Conservation (phyloP, 1,139 yeast genomes). For the Kodamaea ohmeri region DNA sequence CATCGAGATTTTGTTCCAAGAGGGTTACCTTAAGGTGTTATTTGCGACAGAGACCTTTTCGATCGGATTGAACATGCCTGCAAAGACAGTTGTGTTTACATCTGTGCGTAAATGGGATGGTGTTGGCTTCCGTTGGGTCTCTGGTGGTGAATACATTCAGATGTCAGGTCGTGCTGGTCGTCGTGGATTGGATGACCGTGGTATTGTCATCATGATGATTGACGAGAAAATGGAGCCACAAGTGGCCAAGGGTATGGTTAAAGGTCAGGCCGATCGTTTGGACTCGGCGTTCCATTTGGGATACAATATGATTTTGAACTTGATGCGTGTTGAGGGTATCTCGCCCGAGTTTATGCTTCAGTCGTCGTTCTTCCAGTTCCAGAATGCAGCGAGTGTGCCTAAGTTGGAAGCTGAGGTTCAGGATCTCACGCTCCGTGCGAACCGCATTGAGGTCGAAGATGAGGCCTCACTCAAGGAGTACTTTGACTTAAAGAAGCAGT, state of each 20-base stretch:
- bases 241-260: conserved; percentile 98
- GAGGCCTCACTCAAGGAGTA: conserved; percentile 74
- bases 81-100: conserved; percentile 96
- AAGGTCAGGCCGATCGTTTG: conserved; percentile 94
- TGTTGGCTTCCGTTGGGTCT: conserved; percentile 94
- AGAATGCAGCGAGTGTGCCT: conserved; percentile 88
- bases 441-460: conserved; percentile 64
- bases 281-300: conserved; percentile 97
- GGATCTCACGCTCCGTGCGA: conserved; percentile 49
- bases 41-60: conserved; percentile 99
- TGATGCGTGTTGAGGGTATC: conserved; percentile 96
- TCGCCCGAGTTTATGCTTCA: conserved; percentile 98
- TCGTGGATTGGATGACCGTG: conserved; percentile 98
- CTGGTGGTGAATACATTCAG: conserved; percentile 98
- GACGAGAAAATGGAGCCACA: conserved; percentile 99
- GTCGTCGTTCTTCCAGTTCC: conserved; percentile 91
- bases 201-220: conserved; percentile 98
- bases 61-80: conserved; percentile 97
- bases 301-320: conserved; percentile 92
- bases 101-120: conserved; percentile 99
- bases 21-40: conserved; percentile 87
- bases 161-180: conserved; percentile 99
- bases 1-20: conserved; percentile 94
- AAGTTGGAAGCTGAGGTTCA: conserved; percentile 64
- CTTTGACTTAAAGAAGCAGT: conserved; percentile 73